Conservation (phyloP, 2,329 filamentous ascomycete genomes). For the Aspergillus fructus region DNA sequence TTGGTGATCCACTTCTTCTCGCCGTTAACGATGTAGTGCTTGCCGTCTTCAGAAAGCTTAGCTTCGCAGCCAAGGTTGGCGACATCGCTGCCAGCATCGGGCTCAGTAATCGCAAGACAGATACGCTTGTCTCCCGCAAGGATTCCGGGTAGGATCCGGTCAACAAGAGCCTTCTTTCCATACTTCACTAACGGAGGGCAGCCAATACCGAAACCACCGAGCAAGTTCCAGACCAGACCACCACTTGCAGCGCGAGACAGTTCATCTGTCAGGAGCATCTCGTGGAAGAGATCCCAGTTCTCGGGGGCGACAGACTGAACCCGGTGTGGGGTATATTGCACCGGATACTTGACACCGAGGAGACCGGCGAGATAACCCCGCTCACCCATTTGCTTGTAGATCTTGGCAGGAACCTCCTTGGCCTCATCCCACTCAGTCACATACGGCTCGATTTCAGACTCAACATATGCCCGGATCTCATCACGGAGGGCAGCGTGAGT, state of each 20-base stretch:
- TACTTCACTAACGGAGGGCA: conserved; percentile 90
- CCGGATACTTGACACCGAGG: conserved; percentile 75
- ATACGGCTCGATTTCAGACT: conserved; percentile 82
- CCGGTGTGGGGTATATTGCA: conserved; percentile 67
- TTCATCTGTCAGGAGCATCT: conserved; percentile 93
- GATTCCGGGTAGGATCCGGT: conserved; percentile 86
- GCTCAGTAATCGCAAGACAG: conserved; percentile 95
- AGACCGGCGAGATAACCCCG: conserved; percentile 90
- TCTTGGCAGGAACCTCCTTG: conserved; percentile 79
- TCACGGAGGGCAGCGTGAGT: conserved; percentile 85
- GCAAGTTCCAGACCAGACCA: conserved; percentile 94
- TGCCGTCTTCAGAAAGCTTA: conserved; percentile 90
- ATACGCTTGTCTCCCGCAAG: conserved; percentile 93
- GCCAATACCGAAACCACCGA: conserved; percentile 95
- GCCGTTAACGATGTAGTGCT: conserved; percentile 98
- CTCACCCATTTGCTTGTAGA: conserved; percentile 95
- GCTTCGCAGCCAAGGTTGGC: conserved; percentile 95
- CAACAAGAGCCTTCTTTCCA: conserved; percentile 77
- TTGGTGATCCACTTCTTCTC: conserved; percentile 99
- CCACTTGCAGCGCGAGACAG: conserved; percentile 84
- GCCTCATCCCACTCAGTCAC: conserved; percentile 97
- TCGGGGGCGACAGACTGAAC: conserved; percentile 79
- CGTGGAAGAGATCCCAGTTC: conserved; percentile 98
- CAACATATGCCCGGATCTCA: conserved; percentile 91
- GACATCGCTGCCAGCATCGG: conserved; percentile 90